phyloP scores from a whole-genome alignment of 1,284 basidiomycete species.

The Sanguinoderma infundibulare region DNA sequence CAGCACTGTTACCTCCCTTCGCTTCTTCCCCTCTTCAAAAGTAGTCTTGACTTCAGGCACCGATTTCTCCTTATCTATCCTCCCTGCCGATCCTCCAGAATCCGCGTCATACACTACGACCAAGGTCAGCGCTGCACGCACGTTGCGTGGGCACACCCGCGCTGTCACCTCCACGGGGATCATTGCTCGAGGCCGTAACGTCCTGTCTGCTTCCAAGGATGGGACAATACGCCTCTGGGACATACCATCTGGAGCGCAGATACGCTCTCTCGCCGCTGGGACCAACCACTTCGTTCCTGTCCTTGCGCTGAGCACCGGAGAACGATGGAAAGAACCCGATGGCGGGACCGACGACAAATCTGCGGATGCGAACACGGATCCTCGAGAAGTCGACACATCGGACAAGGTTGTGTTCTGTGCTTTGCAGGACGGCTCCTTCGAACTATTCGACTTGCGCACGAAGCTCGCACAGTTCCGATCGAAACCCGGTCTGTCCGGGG shows the following conservation, averaged over 20 bases:
- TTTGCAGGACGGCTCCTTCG: constrained; percentile 60
- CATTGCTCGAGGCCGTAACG: constrained; percentile 63
- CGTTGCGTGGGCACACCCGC: constrained; percentile 71
- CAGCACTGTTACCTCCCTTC: constrained; percentile 57
- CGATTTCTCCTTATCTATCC: constrained; percentile 65
- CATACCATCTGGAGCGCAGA: constrained; percentile 57
- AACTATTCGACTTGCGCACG: constrained; percentile 60
- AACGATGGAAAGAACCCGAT: constrained; percentile 30
- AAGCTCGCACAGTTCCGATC: constrained; percentile 50
- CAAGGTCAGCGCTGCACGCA: constrained; percentile 52
- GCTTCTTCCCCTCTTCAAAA: constrained; percentile 66
- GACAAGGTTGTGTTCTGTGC: constrained; percentile 59
- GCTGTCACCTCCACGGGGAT: constrained; percentile 65
- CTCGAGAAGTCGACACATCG: constrained; percentile 51
- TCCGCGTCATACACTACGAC: constrained; percentile 24
- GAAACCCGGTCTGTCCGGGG: constrained; percentile 2
- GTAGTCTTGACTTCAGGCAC: constrained; percentile 66
- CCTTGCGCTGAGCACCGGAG: constrained; percentile 49
- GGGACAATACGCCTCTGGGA: constrained; percentile 80
- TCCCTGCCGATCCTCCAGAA: constrained; percentile 52
- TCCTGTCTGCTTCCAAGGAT: constrained; percentile 69
- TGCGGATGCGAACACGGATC: constrained; percentile 33
- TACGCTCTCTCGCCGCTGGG: constrained; percentile 44
- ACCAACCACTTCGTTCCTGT: constrained; percentile 45
- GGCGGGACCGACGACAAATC: constrained; percentile 1